Base-by-base conservation (phyloP, 805 yeast genomes). In the Candida morakotiae region DNA sequence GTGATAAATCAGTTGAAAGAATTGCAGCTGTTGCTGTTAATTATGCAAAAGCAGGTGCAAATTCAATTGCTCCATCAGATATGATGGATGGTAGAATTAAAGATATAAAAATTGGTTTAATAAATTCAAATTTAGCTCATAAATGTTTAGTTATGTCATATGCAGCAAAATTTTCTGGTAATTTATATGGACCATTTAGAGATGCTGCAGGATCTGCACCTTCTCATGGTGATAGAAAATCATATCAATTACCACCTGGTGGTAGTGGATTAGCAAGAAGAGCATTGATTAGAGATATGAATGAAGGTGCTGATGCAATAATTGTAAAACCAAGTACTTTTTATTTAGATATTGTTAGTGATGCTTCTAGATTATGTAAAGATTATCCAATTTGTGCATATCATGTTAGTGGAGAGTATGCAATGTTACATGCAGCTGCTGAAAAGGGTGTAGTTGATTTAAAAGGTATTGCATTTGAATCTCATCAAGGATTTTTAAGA, bases 361-460 rank as follows among this genome's bases (percentile, higher is more conserved):
- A 93, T 54, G 96, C 98, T 0, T 69, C 89, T 26, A 80, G 76
- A 51, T 71, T 89, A 37, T 86, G 95, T 54, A 61, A 67, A 35
- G 93, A 93, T 57, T 77, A 84, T 49, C 98, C 98, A 19, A 68
- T 93, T 37, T 87, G 96, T 53, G 89, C 95, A 19, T 93, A 93
- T 63, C 98, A 93, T 61, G 98, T 93, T 17, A 80, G 91, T 57
- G 98, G 98, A 28, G 98, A 93, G 64, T 93, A 77, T 55, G 97
- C 98, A 22, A 93, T 93, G 98, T 63, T 93, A 46, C 95, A 89
- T 56, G 98, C 98, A 6, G 98, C 96, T 37, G 97, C 97, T 21
- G 97, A 88, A 53, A 88, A 88, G 71, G 95, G 95, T 26, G 75
- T 89, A 42, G 85, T 83, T 43, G 97, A 91, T 59, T 73, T 93